A percentile compares a stretch with the other conserved stretches of the same genome.
Evolutionary conservation across 1,139 yeast genomes (phyloP).

Genomic region (Geotrichum reessii): DNA sequence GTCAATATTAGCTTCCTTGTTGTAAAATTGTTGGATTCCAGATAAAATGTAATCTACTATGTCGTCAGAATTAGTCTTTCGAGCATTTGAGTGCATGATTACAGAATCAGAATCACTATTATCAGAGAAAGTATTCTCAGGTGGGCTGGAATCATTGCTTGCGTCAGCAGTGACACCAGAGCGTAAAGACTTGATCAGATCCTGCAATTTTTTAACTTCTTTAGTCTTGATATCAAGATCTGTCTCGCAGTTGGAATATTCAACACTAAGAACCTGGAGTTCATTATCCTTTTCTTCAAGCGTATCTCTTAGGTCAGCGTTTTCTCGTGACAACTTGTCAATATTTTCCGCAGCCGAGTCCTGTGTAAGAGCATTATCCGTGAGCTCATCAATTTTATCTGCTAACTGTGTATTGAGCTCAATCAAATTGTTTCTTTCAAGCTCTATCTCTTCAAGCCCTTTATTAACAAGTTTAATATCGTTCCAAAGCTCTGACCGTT

Average conservation of each 20-base stretch:
- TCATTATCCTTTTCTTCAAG: constrained; percentile 11
- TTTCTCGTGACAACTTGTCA: background rate
- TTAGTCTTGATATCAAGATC: constrained; percentile 7
- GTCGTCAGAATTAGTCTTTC: constrained; percentile 5
- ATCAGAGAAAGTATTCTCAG: background rate
- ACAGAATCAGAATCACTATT: background rate
- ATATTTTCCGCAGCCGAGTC: background rate
- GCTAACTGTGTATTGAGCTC: constrained; percentile 1
- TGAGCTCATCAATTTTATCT: constrained; percentile 5
- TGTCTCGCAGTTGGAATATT: constrained; percentile 14
- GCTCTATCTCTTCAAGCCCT: constrained; percentile 8
- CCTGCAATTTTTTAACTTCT: constrained; percentile 12
- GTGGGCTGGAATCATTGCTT: background rate
- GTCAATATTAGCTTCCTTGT: background rate
- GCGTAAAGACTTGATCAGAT: constrained; percentile 11
- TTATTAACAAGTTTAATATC: constrained; percentile 7
- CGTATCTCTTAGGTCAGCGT: background rate
- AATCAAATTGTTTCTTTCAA: background rate
- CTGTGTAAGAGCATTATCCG: background rate
- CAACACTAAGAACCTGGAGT: constrained; percentile 3
- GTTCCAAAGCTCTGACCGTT: constrained; percentile 2
- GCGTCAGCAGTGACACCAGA: background rate
- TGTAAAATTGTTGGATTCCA: background rate
- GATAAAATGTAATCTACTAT: background rate
- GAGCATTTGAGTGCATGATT: background rate